Evolutionary conservation across 2,329 filamentous ascomycete genomes (phyloP), one percentile per base, ranked within the genome.

Genomic region (Xylaria sp.): DNA sequence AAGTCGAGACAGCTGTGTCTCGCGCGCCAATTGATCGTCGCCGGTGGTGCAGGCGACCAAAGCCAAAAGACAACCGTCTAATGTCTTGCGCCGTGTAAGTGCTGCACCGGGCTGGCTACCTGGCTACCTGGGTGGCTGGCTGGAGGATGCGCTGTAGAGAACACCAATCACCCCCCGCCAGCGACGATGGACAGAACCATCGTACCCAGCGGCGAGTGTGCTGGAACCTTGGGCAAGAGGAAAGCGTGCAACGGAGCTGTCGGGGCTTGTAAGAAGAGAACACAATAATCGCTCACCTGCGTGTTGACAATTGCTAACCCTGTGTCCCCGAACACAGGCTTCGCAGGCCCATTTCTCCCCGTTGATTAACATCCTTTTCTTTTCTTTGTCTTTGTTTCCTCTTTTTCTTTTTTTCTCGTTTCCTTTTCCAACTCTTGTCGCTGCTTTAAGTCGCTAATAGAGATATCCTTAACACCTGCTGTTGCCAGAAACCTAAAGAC

Each of bases 301-400:
- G 83, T 99, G 96, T 82, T 95, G 93, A 86, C 96, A 99, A 81
- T 96, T 97, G 91, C 94, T 98, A 80, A 99, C 96, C 80, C 96
- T 93, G 85, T 99, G 96, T 79, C 96, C 96, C 83, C 96, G 92
- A 81, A 99, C 94, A 85, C 96, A 99, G 84, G 94, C 94, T 85
- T 97, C 93, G 87, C 95, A 98, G 83, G 95, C 95, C 86, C 90
- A 98, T 86, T 98, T 98, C 86, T 97, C 93, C 82, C 95, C 95
- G 87, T 97, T 91, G 81, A 94, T 92, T 81, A 94, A 87, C 92
- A 94, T 94, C 57, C 54, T 55, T 70, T 77, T 82, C 77, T 29
- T 32, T 25, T 32, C 27, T 54, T 50, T 40, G 6, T 23, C 27
- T 29, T 32, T 35, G 10, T 21, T 54, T 68, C 27, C 13, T 13